Evolutionary conservation across 257 asterid species (phyloP).

Genomic region (Gentiana macrophylla): DNA sequence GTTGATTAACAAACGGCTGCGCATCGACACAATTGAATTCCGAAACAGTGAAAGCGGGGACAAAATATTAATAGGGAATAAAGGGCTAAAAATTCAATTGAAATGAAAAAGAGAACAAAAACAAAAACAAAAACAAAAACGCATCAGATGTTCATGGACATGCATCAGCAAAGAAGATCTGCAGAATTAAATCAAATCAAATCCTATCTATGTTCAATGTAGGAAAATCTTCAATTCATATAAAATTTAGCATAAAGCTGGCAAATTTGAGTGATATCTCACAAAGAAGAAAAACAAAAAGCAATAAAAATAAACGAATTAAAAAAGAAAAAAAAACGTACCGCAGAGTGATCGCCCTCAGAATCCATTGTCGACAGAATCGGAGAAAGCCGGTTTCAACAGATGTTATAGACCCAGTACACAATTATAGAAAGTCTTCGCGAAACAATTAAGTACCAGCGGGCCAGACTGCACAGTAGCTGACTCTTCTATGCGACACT

Average conservation of each 20-base stretch:
- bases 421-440: no score
- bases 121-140: neutral
- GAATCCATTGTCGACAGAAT: slow-evolving; percentile 20
- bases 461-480: no score
- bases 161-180: slow-evolving; percentile 19
- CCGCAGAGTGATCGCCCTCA: slow-evolving; percentile 48
- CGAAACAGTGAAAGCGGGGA: neutral
- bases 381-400: neutral
- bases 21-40: neutral
- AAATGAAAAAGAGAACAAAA: neutral
- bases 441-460: no score
- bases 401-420: no score
- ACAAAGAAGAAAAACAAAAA: no score
- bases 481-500: no score
- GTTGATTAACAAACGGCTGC: neutral
- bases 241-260: no score
- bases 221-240: no score
- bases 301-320: neutral
- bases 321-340: slow-evolving; percentile 21
- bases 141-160: neutral
- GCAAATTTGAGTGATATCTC: no score
- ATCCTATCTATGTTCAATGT: neutral
- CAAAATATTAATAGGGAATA: neutral
- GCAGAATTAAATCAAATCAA: slow-evolving; percentile 6
- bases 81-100: neutral